Base-by-base conservation (phyloP, 352 stramenopile species). In the Poterioochromonas sp. region DNA sequence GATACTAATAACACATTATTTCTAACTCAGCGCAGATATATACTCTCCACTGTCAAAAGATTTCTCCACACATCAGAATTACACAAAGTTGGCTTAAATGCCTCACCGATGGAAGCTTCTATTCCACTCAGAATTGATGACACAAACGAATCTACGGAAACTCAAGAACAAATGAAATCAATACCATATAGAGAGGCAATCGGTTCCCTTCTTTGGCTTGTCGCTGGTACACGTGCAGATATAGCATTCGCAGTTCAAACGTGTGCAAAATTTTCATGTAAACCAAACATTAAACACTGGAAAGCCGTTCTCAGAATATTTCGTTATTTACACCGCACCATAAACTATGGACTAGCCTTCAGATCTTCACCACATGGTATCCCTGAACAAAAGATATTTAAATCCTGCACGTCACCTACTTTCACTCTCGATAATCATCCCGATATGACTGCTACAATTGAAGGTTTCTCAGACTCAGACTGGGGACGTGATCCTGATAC, bases 341-440 rank as follows among this genome's bases (percentile, higher is more conserved):
- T 47, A 12, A 47, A 73, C 34, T 47, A 47, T 47, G 11, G 34
- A 47, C 63, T 47, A 26, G 35, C 63, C 63, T 73, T 47, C 35
- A 73, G 63, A 47, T 34, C 29, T 47, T 47, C n/a, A 40, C 34
- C 63, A 40, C 15, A 73, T 47, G 35, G 35, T 73, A 12, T 47
- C n/a, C 63, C 63, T 73, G 58, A 68, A 68, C 58, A 68, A 68
- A 68, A 68, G 58, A 68, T 68, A 68, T 68, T 35, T 68, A 68
- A 68, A 68, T 68, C 29, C 58, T 68, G 58, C 29, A 68, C 58
- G 29, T 35, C 58, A 35, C 58, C 58, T 68, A 68, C 58, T 35
- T 68, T 68, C 29, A 68, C 29, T 68, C 58, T 68, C 29, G 58
- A 68, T 68, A 68, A 68, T 35, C 29, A 18, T 68, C 58, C 58